Conservation (phyloP, 1,284 basidiomycete species). For the Hypsizygus ulmarius region DNA sequence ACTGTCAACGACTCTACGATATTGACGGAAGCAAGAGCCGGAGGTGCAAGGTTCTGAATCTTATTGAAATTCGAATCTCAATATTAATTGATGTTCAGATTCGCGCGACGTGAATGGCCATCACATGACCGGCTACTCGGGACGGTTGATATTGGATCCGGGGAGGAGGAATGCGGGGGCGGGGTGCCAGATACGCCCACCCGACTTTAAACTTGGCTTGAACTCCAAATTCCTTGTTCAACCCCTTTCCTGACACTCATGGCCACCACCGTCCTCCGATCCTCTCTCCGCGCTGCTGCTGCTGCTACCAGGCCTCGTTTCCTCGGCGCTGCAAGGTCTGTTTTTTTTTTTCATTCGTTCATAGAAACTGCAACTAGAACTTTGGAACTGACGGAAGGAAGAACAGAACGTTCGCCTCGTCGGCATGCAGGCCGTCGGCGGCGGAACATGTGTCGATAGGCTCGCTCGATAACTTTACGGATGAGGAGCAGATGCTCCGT, state of each 20-base stretch:
- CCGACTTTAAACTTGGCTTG: no score
- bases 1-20: no score
- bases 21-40: no score
- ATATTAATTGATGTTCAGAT: no score
- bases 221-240: neutral
- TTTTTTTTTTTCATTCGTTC: neutral
- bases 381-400: neutral
- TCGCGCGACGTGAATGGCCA: no score
- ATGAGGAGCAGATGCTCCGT: conserved; percentile 89
- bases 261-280: conserved; percentile 14
- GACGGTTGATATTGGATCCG: no score
- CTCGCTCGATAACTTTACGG: conserved; percentile 80
- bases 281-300: conserved; percentile 9
- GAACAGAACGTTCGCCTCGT: conserved; percentile 42
- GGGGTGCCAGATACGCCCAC: no score
- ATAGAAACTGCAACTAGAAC: neutral
- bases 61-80: no score
- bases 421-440: conserved; percentile 32
- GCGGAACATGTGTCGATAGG: conserved; percentile 37
- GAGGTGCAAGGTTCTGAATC: no score
- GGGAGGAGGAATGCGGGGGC: no score
- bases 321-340: conserved; percentile 4
- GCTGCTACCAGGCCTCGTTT: conserved; percentile 9
- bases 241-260: conserved; percentile 8
- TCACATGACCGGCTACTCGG: no score